Evolutionary conservation across 164 flowering plant genomes (phyloP).

Genomic region (Chloranthus sessilifolius): DNA sequence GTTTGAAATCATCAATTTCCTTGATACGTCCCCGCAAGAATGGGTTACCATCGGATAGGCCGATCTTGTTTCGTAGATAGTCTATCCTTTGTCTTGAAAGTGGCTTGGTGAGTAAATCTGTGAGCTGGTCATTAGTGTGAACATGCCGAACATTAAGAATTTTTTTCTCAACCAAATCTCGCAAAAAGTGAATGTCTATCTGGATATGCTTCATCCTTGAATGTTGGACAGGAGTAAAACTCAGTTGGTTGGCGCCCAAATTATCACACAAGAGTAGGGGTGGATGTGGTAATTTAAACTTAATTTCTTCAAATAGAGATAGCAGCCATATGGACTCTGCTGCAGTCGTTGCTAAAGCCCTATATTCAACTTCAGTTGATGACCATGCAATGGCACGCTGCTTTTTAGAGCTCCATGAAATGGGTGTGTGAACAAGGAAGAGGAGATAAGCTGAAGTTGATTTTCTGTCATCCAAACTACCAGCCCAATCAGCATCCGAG

Average conservation of each 20-base stretch:
- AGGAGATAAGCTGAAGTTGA: slow-evolving; percentile 1
- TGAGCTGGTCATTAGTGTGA: not conserved
- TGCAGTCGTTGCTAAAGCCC: not conserved
- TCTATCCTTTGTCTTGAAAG: too few relatives aligned
- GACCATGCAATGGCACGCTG: not conserved
- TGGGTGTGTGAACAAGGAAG: slow-evolving; percentile 3
- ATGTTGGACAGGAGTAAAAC: slow-evolving; percentile 2
- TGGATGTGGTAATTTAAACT: not conserved
- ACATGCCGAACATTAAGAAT: slow-evolving; percentile 7
- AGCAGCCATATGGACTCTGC: not conserved
- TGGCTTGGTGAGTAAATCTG: too few relatives aligned
- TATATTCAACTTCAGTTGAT: not conserved
- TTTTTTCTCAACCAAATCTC: slow-evolving; percentile 6
- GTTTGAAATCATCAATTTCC: not conserved
- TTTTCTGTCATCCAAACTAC: not conserved
- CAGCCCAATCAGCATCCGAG: slow-evolving; percentile 10
- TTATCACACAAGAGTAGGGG: slow-evolving; percentile 7
- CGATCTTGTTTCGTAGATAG: slow-evolving; percentile 1
- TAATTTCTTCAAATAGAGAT: not conserved
- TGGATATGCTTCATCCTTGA: slow-evolving; percentile 10
- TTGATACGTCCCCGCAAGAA: not conserved
- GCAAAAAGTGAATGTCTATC: slow-evolving; percentile 7
- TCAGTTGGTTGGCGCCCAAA: not conserved
- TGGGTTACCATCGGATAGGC: not conserved
- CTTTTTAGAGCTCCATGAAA: not conserved